phyloP scores from a whole-genome alignment of 164 flowering plant genomes.

The Chloranthus sessilifolius region DNA sequence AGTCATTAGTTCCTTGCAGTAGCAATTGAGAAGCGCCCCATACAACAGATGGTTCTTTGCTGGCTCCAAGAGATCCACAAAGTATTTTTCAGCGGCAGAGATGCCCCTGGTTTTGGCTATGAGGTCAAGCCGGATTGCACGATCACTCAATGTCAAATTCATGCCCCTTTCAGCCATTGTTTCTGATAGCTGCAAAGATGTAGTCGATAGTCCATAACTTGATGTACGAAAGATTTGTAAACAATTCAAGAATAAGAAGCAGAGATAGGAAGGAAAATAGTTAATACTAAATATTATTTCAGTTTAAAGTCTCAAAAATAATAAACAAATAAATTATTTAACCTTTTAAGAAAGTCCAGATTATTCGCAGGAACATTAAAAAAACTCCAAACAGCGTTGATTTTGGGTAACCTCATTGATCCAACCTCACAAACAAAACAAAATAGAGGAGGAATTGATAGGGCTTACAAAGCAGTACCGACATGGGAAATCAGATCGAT shows the following conservation, averaged over 20 bases:
- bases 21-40: constrained; percentile 87
- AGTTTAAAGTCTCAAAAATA: not conserved
- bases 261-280: constrained; percentile 2
- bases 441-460: too few species aligned
- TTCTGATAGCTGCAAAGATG: constrained; percentile 65
- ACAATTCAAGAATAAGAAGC: not conserved
- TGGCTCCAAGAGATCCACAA: constrained; percentile 68
- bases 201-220: not conserved
- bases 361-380: too few species aligned
- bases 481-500: too few species aligned
- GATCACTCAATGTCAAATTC: constrained; percentile 82
- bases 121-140: constrained; percentile 89
- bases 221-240: not conserved
- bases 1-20: constrained; percentile 76
- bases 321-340: not conserved
- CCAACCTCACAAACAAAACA: too few species aligned
- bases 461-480: too few species aligned
- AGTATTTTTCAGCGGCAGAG: constrained; percentile 72
- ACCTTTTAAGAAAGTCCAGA: not conserved
- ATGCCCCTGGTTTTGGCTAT: constrained; percentile 70
- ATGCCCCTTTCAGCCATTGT: constrained; percentile 63
- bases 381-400: too few species aligned
- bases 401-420: too few species aligned
- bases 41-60: constrained; percentile 71
- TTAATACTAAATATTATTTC: not conserved